Base-by-base conservation (phyloP, 345 rosid genomes). In the Lepidium aucheri region DNA sequence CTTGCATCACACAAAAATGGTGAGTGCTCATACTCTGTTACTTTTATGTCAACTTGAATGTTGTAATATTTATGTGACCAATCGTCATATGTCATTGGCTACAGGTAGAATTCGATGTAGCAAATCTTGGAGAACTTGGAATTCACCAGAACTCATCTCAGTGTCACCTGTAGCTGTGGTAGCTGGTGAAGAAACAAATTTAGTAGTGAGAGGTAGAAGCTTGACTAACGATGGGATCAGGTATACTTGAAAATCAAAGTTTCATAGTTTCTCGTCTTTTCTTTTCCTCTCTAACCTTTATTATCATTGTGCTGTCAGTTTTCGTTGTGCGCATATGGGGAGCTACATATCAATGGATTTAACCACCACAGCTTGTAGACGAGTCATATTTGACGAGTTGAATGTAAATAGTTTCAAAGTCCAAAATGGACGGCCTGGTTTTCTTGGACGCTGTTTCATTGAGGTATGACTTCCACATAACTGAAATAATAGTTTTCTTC, bases 111-210 rank as follows among this genome's bases (percentile, higher is more conserved):
- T 85, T 76, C 87, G 78, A 28, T 42, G 76, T 33, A 82, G 86
- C 79, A 88, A 84, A 79, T 81, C 88, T 0, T 82, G 97, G 91
- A 77, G 78, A 72, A 72, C 85, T 52, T 78, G 80, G 84, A 84
- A 57, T 77, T 82, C 87, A 34, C 96, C 96, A 1, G 91, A 86
- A 80, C 79, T 91, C 76, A 79, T 88, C 41, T 71, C 77, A 0
- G 83, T 91, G 17, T 85, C 86, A 20, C 97, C 97, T 1, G 46
- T 91, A 65, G 96, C 97, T 58, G 79, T 88, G 59, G 93, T 84
- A 56, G 76, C 81, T 18, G 96, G 93, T 53, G 78, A 82, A 66
- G 86, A 83, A 76, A 77, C 84, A 49, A 80, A 81, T 54, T 85
- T 91, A 65, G 51, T 67, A 17, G 67, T 88, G 54, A 79, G 78